Evolutionary conservation across 495 filamentous ascomycete species (phyloP), one percentile per base, ranked within the genome.

Genomic region (Xylaria flabelliformis): DNA sequence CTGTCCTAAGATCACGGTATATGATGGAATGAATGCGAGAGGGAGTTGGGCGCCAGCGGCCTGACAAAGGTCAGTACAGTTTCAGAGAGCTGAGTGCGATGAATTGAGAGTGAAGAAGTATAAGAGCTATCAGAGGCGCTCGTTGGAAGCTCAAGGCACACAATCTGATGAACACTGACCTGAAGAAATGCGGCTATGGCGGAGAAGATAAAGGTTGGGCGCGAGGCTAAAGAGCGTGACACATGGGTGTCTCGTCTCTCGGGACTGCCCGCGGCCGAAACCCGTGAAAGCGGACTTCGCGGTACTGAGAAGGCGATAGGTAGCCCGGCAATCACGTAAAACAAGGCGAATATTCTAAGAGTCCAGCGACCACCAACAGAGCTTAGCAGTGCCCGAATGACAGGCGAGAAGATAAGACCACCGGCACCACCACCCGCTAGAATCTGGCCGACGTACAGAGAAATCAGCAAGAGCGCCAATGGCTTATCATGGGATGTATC

Each of bases 301-400:
- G 85, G 84, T 4, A 82, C 82, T 1, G 82, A 79, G 64, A 78
- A 82, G 8, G 85, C 86, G 32, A 87, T 77, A 13, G 85, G 82
- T 4, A 87, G 75, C 0, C 86, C 84, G 44, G 85, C 77, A 2
- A 83, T 68, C 1, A 87, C 66, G 26, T 82, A 83, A 51, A 88
- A 73, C 21, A 84, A 78, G 0, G 85, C 85, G 4, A 85, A 81
- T 42, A 85, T 82, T 21, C 86, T 77, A 10, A 90, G 77, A n/a
- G 87, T 85, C 81, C 87, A 87, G 1, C 83, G 80, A 36, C 85
- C 85, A 8, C 86, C 87, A n/a, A 90, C 72, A 34, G 76, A 72
- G 34, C 80, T 82, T 29, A 88, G 82, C 13, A 90, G 84, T 3
- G 84, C 80, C 1, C 85, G 80, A 58, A 88, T 79, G 1, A 83